Evolutionary conservation across 2,329 filamentous ascomycete species (phyloP).

Genomic region (Xylaria sp.): DNA sequence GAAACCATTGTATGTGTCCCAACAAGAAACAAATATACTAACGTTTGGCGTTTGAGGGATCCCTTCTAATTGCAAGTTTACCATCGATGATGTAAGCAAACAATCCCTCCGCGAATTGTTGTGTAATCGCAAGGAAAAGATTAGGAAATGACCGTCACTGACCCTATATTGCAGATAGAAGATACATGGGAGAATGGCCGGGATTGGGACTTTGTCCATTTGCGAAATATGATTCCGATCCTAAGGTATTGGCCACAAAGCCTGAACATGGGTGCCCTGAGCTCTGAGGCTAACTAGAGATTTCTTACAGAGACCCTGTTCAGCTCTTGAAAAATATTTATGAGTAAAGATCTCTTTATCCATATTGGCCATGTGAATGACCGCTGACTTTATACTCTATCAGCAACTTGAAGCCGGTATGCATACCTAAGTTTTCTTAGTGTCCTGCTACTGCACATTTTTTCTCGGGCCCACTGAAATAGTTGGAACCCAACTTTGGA

Average conservation of each 20-base stretch:
- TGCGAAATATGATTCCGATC: conserved; percentile 57
- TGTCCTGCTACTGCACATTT: not conserved
- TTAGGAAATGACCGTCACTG: not conserved
- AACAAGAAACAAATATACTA: not conserved
- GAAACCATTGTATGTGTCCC: not conserved
- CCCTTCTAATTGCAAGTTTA: conserved; percentile 41
- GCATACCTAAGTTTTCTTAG: not conserved
- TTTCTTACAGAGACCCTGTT: conserved; percentile 31
- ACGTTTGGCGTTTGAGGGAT: conserved; percentile 38
- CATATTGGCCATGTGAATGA: not conserved
- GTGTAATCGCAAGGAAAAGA: not conserved
- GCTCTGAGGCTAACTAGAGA: conserved; percentile 5
- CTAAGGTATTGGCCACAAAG: conserved; percentile 29
- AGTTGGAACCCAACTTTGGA: no score
- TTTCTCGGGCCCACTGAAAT: not conserved
- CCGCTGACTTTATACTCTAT: conserved; percentile 7
- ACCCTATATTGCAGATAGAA: conserved; percentile 56
- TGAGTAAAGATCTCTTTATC: conserved; percentile 29
- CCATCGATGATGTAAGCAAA: conserved; percentile 38
- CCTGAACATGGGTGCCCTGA: not conserved
- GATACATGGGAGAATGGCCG: conserved; percentile 57
- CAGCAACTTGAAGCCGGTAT: conserved; percentile 51
- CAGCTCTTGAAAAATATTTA: conserved; percentile 38
- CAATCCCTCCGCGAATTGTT: not conserved
- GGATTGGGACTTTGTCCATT: conserved; percentile 62